phyloP scores from a whole-genome alignment of 768 basidiomycete genomes.

The Trametes meyenii region DNA sequence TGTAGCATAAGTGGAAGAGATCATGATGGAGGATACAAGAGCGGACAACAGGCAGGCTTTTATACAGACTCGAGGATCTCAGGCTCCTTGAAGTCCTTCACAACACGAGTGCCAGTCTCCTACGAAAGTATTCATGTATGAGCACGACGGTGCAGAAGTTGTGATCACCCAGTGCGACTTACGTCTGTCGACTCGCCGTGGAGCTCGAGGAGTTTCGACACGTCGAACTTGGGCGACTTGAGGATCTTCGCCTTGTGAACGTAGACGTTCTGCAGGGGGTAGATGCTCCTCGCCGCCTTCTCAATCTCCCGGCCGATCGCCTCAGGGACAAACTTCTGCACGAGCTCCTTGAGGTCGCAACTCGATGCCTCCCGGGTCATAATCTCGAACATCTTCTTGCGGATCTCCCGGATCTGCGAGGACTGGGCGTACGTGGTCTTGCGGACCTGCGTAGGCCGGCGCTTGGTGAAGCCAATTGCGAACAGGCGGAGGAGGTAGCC shows the following conservation, averaged over 20 bases:
- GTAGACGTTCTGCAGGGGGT: conserved; percentile 98
- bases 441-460: conserved; percentile 92
- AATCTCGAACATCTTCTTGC: conserved; percentile 99
- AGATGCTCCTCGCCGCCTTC: conserved; percentile 95
- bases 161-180: too few relatives aligned
- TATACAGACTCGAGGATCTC: conserved; percentile 92
- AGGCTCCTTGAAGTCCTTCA: conserved; percentile 98
- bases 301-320: conserved; percentile 99
- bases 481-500: conserved; percentile 99
- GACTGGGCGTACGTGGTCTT: conserved; percentile 99
- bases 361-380: conserved; percentile 94
- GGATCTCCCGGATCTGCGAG: conserved; percentile 93
- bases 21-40: conserved; percentile 42
- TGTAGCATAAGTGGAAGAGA: conserved; percentile 38
- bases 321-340: conserved; percentile 99
- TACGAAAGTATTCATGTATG: conserved; percentile 37
- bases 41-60: conserved; percentile 42
- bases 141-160: conserved; percentile 3
- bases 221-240: conserved; percentile 96
- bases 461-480: conserved; percentile 98
- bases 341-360: conserved; percentile 96
- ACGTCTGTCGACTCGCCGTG: conserved; percentile 96
- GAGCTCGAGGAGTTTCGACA: conserved; percentile 93
- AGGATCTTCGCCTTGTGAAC: conserved; percentile 99
- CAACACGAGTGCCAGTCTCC: conserved; percentile 95